Conservation (phyloP, 2,329 filamentous ascomycete genomes). For the Pyrenophora graminea region DNA sequence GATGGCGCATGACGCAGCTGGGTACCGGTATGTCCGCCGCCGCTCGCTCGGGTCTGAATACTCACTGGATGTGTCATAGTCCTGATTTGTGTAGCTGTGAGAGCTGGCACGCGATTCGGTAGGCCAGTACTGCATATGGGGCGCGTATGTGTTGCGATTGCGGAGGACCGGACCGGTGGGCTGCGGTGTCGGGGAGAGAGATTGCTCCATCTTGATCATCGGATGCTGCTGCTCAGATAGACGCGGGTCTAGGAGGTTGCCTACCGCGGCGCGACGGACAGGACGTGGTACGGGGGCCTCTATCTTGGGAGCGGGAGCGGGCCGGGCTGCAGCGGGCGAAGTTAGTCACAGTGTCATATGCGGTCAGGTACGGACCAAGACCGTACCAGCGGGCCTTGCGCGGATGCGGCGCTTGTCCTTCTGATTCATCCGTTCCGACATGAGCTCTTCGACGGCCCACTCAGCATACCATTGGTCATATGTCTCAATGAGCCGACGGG, state of each 20-base stretch:
- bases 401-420: slow-evolving; percentile 71
- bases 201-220: slow-evolving; percentile 44
- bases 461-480: slow-evolving; percentile 80
- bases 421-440: slow-evolving; percentile 75
- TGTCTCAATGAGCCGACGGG: slow-evolving; percentile 63
- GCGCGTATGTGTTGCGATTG: slow-evolving; percentile 36
- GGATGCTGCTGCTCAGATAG: slow-evolving; percentile 42
- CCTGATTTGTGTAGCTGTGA: slow-evolving; percentile 43
- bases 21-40: slow-evolving; percentile 28
- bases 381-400: slow-evolving; percentile 37
- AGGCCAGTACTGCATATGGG: slow-evolving; percentile 47
- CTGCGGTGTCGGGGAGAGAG: slow-evolving; percentile 35
- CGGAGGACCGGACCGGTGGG: slow-evolving; percentile 34
- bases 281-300: slow-evolving; percentile 34
- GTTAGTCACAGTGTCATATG: slow-evolving; percentile 24
- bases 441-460: slow-evolving; percentile 71
- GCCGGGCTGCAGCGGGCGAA: slow-evolving; percentile 26
- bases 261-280: slow-evolving; percentile 28
- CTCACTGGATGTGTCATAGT: slow-evolving; percentile 46
- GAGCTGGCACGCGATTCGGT: slow-evolving; percentile 42
- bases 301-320: slow-evolving; percentile 25
- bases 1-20: slow-evolving; percentile 35
- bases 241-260: slow-evolving; percentile 43
- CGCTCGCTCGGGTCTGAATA: slow-evolving; percentile 42
- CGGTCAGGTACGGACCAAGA: slow-evolving; percentile 9